Evolutionary conservation across 768 basidiomycete species (phyloP).

Genomic region (Neoboletus brunneissimus): DNA sequence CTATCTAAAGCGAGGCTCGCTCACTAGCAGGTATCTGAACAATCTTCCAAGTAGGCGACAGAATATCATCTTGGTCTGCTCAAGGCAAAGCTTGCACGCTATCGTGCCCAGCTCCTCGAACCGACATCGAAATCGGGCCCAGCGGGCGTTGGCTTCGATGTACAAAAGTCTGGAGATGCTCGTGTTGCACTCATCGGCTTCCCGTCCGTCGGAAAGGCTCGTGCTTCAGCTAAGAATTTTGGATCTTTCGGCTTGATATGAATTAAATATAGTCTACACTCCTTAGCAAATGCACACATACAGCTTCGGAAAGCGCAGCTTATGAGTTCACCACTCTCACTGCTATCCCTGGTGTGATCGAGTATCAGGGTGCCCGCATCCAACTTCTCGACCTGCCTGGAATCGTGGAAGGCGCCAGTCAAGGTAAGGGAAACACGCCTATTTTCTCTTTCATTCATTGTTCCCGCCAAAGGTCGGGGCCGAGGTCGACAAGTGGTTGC

Average conservation of each 20-base stretch:
- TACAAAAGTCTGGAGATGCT: slow-evolving; percentile 85
- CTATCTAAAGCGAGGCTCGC: not conserved
- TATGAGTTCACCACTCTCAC: slow-evolving; percentile 96
- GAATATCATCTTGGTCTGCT: slow-evolving; percentile 92
- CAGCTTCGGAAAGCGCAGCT: slow-evolving; percentile 82
- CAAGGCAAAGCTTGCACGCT: slow-evolving; percentile 93
- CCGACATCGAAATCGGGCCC: slow-evolving; percentile 82
- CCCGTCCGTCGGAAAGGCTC: slow-evolving; percentile 88
- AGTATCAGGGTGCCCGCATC: slow-evolving; percentile 91
- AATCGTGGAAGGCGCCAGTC: slow-evolving; percentile 91
- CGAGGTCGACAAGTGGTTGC: slow-evolving; percentile 96
- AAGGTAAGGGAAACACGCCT: slow-evolving; percentile 39
- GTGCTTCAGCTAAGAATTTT: not conserved
- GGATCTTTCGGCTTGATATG: slow-evolving; percentile 4
- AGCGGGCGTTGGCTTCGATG: slow-evolving; percentile 83
- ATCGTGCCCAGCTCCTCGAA: slow-evolving; percentile 92
- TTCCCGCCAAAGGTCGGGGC: slow-evolving; percentile 57
- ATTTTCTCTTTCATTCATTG: not conserved
- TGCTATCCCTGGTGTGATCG: slow-evolving; percentile 96
- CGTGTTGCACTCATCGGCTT: slow-evolving; percentile 92
- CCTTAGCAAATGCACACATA: slow-evolving; percentile 88
- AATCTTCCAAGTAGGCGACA: slow-evolving; percentile 58
- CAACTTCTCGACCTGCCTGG: slow-evolving; percentile 95
- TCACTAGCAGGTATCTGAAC: slow-evolving; percentile 14
- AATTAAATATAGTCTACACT: slow-evolving; percentile 68